These are phyloP conservation scores for Colletotrichum aenigma DNA, from an alignment of 2,329 filamentous ascomycete species.

Conservation along the genomic window DNA sequence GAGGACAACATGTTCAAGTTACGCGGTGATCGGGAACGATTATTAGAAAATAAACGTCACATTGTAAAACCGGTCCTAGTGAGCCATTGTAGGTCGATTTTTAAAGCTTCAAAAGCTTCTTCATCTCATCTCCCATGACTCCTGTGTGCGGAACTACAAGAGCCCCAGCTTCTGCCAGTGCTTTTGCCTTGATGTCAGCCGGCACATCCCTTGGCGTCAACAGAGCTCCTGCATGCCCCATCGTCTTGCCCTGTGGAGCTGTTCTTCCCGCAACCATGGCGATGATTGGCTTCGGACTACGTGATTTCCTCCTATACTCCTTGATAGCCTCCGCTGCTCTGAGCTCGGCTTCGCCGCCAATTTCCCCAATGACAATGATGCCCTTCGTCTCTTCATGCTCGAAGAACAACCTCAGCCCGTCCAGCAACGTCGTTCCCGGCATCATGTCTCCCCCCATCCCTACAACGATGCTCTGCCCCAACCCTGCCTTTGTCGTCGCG, in stretches of 20 bases:
- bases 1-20: not conserved
- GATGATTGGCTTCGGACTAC: slow-evolving; percentile 67
- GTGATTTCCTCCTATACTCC: slow-evolving; percentile 61
- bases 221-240: slow-evolving; percentile 77
- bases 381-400: slow-evolving; percentile 71
- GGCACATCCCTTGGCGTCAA: slow-evolving; percentile 31
- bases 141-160: slow-evolving; percentile 42
- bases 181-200: slow-evolving; percentile 35
- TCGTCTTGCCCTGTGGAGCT: slow-evolving; percentile 64
- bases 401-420: slow-evolving; percentile 71
- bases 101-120: slow-evolving; percentile 26
- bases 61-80: not conserved
- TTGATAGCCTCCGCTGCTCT: slow-evolving; percentile 74
- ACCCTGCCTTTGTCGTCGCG: slow-evolving; percentile 72
- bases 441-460: slow-evolving; percentile 80
- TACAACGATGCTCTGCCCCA: slow-evolving; percentile 79
- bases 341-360: slow-evolving; percentile 72
- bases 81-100: not conserved
- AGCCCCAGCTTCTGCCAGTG: slow-evolving; percentile 38
- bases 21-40: not conserved
- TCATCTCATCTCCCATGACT: slow-evolving; percentile 39
- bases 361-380: slow-evolving; percentile 74
- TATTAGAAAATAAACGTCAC: not conserved
- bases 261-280: slow-evolving; percentile 70
- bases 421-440: slow-evolving; percentile 74